A percentile compares a stretch with the other conserved stretches of the same genome.
Evolutionary conservation across 441 rosid genomes (phyloP).

Genomic region (Pelargonium exstipulatum): DNA sequence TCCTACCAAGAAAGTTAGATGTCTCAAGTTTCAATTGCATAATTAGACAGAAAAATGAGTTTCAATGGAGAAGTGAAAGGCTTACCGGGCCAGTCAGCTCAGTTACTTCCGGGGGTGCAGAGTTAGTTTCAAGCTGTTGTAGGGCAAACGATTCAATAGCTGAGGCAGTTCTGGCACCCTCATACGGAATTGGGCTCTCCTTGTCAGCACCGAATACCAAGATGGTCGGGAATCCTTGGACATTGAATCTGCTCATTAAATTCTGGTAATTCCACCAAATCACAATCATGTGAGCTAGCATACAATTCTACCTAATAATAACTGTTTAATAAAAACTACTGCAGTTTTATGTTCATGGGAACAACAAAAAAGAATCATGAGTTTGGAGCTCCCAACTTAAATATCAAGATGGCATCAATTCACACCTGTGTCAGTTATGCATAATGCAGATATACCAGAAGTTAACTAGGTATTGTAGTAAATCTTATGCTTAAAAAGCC

Average conservation of each 20-base stretch:
- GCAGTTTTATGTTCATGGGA: neutral
- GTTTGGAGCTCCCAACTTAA: neutral
- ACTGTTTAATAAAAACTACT: too few species aligned
- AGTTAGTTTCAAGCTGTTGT: constrained; percentile 77
- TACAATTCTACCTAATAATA: neutral
- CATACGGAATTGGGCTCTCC: constrained; percentile 73
- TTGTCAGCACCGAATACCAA: constrained; percentile 87
- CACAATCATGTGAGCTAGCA: constrained; percentile 11
- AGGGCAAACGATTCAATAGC: constrained; percentile 88
- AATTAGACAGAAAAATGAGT: constrained; percentile 10
- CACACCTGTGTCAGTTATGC: too few species aligned
- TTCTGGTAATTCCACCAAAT: constrained; percentile 49
- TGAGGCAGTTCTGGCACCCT: constrained; percentile 89
- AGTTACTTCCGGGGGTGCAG: constrained; percentile 83
- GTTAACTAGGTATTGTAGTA: too few species aligned
- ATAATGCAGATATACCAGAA: too few species aligned
- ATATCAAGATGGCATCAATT: too few species aligned
- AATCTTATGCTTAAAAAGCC: too few species aligned
- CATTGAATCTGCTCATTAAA: constrained; percentile 93
- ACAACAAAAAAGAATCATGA: neutral
- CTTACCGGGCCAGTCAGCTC: constrained; percentile 78
- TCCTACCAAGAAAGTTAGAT: constrained; percentile 38
- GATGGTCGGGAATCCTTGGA: constrained; percentile 97
- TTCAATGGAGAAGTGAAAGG: constrained; percentile 10
- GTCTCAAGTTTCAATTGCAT: constrained; percentile 3